Percentiles rank a stretch among this genome's conserved stretches.
phyloP scores from a whole-genome alignment of 2,329 filamentous ascomycete genomes.

The Cryphonectria nitschkei region DNA sequence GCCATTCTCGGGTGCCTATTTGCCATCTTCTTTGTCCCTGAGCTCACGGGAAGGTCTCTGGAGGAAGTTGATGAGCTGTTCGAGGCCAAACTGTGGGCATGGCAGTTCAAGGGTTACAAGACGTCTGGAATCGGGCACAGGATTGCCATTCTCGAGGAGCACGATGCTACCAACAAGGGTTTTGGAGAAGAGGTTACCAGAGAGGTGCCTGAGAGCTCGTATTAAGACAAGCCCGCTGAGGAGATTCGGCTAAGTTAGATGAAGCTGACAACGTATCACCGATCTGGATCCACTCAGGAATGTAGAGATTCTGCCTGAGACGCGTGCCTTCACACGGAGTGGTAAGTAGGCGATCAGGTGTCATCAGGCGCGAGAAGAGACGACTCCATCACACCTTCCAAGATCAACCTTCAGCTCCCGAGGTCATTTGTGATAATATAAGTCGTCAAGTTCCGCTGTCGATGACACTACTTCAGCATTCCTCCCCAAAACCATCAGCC shows the following conservation, averaged over 20 bases:
- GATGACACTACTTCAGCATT: constrained; percentile 14
- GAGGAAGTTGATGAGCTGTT: constrained; percentile 28
- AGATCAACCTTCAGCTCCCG: constrained; percentile 16
- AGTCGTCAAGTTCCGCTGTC: not conserved
- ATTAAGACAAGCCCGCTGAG: not conserved
- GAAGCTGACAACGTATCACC: not conserved
- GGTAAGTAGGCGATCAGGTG: too few species aligned
- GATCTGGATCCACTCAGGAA: too few species aligned
- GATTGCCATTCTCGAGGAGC: constrained; percentile 11
- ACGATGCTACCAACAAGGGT: constrained; percentile 7
- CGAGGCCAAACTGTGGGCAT: constrained; percentile 17
- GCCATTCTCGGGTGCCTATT: constrained; percentile 14
- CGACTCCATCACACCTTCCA: not conserved
- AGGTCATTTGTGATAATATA: constrained; percentile 7
- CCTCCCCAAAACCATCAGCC: constrained; percentile 17
- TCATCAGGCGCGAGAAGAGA: not conserved
- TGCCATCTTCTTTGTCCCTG: constrained; percentile 26
- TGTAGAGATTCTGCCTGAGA: too few species aligned
- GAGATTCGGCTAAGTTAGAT: not conserved
- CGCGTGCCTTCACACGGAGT: too few species aligned
- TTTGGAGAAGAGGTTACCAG: not conserved
- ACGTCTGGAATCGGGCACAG: constrained; percentile 18
- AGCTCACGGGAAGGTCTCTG: constrained; percentile 24
- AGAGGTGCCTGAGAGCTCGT: constrained; percentile 1
- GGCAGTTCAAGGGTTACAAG: constrained; percentile 23